Evolutionary conservation across 108 stramenopile species (phyloP).

Genomic region (Epithemia pelagica): DNA sequence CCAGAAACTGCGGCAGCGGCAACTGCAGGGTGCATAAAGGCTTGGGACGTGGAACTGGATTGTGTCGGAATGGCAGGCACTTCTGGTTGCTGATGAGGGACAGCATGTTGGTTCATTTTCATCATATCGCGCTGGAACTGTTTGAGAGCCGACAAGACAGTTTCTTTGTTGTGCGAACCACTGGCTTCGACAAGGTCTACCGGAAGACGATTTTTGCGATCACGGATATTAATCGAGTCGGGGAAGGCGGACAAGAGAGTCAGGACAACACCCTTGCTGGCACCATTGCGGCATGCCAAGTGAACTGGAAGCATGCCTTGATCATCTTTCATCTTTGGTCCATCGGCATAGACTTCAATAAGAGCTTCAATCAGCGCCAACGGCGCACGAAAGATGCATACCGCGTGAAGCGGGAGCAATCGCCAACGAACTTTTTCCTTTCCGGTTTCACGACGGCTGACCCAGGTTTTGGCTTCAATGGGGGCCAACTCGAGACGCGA

Average conservation of each 20-base stretch:
- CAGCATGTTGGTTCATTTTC: slow-evolving; percentile 9
- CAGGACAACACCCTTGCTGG: slow-evolving; percentile 76
- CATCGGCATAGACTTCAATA: slow-evolving; percentile 64
- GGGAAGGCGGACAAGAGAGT: slow-evolving; percentile 68
- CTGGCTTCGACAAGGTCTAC: slow-evolving; percentile 61
- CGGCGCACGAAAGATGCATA: slow-evolving; percentile 72
- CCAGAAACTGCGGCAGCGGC: neutral
- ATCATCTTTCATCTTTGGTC: slow-evolving; percentile 76
- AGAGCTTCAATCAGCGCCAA: slow-evolving; percentile 66
- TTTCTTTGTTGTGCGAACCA: slow-evolving; percentile 72
- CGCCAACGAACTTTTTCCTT: slow-evolving; percentile 65
- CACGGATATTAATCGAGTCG: slow-evolving; percentile 47
- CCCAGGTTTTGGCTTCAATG: slow-evolving; percentile 70
- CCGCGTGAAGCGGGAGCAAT: slow-evolving; percentile 72
- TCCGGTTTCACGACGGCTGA: slow-evolving; percentile 52
- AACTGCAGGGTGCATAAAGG: slow-evolving; percentile 4
- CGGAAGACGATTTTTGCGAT: slow-evolving; percentile 75
- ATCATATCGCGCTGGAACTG: slow-evolving; percentile 37
- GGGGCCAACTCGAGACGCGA: slow-evolving; percentile 54
- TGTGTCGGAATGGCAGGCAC: neutral
- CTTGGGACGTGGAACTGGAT: slow-evolving; percentile 12
- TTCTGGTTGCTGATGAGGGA: slow-evolving; percentile 18
- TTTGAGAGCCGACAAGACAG: slow-evolving; percentile 57
- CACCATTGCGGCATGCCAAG: slow-evolving; percentile 80
- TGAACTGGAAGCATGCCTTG: slow-evolving; percentile 88